phyloP scores from a whole-genome alignment of 108 stramenopile species.

The Nitzschia inconspicua region DNA sequence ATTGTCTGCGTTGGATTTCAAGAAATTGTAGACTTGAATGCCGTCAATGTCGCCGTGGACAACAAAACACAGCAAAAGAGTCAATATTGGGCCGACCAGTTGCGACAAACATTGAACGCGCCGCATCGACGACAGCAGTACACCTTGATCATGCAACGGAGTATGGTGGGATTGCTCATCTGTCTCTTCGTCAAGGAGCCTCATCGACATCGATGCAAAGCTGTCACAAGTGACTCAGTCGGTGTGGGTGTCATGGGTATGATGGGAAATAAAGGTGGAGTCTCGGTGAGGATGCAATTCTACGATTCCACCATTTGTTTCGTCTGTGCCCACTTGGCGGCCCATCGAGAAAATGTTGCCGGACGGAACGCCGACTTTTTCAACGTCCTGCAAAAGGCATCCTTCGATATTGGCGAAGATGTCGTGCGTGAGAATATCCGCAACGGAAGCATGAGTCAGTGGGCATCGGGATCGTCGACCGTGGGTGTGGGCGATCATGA shows the following conservation, averaged over 20 bases:
- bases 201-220: constrained; percentile 60
- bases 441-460: constrained; percentile 72
- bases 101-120: constrained; percentile 73
- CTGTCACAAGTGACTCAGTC: constrained; percentile 71
- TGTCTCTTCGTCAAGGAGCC: constrained; percentile 88
- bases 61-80: constrained; percentile 88
- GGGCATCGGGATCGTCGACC: constrained; percentile 59
- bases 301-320: constrained; percentile 95
- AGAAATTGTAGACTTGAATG: constrained; percentile 99
- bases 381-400: constrained; percentile 73
- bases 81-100: constrained; percentile 82
- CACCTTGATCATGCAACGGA: constrained; percentile 55
- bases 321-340: constrained; percentile 94
- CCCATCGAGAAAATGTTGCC: constrained; percentile 96
- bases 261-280: constrained; percentile 99
- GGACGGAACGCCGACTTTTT: constrained; percentile 94
- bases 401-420: constrained; percentile 87
- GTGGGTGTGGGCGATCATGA: constrained; percentile 89
- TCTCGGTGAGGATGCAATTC: constrained; percentile 79
- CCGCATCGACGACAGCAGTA: constrained; percentile 47
- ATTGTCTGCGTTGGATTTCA: constrained; percentile 95
- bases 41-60: constrained; percentile 97
- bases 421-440: constrained; percentile 81
- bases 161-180: constrained; percentile 92
- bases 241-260: constrained; percentile 98